Evolutionary conservation across 495 filamentous ascomycete species (phyloP).

Genomic region (Platismatia glauca): DNA sequence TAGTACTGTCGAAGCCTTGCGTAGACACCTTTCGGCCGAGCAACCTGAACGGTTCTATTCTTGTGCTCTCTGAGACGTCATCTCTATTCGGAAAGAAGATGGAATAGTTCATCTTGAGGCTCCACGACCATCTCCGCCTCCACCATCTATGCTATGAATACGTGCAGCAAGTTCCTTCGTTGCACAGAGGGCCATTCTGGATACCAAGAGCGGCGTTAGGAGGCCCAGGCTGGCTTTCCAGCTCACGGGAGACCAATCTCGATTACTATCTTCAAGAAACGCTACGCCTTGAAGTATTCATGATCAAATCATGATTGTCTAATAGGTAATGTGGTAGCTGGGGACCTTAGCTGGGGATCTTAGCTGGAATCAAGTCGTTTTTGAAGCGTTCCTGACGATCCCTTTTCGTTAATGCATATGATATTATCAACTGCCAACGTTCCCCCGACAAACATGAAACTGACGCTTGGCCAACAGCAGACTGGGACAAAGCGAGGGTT

Average conservation of each 20-base stretch:
- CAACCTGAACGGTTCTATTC: neutral
- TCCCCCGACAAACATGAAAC: neutral
- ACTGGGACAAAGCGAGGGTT: neutral
- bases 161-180: neutral
- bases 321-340: neutral
- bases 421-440: neutral
- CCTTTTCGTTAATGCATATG: neutral
- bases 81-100: neutral
- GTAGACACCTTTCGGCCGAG: neutral
- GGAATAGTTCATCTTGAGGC: neutral
- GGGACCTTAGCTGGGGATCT: too few relatives aligned
- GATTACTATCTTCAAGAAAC: neutral
- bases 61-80: neutral
- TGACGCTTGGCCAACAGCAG: neutral
- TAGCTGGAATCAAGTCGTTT: neutral
- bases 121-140: neutral
- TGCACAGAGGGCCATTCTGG: neutral
- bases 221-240: neutral
- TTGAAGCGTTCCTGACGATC: neutral
- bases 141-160: neutral
- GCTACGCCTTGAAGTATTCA: neutral
- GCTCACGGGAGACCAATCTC: too few relatives aligned
- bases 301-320: neutral
- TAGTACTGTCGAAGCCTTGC: neutral
- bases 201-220: neutral